Evolutionary conservation across 768 basidiomycete species (phyloP).

Genomic region (Suillus plorans): DNA sequence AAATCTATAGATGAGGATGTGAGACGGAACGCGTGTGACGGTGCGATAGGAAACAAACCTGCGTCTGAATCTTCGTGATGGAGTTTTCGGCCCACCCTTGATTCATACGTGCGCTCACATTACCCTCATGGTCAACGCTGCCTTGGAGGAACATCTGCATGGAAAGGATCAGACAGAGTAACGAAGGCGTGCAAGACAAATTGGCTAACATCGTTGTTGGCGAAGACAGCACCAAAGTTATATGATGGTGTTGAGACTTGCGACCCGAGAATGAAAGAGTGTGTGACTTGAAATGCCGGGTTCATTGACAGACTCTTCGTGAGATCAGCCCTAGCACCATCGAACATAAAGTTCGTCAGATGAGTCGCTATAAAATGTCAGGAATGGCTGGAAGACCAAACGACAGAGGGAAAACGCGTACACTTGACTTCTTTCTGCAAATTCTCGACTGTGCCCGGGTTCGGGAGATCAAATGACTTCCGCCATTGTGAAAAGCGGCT

Average conservation of each 20-base stretch:
- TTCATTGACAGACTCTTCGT: conserved; percentile 89
- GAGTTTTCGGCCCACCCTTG: conserved; percentile 79
- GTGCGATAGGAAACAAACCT: conserved; percentile 47
- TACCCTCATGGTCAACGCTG: conserved; percentile 90
- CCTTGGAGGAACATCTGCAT: conserved; percentile 90
- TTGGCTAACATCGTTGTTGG: conserved; percentile 66
- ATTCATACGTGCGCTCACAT: conserved; percentile 85
- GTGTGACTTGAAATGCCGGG: conserved; percentile 98
- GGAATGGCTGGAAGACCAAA: neutral
- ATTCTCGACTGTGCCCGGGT: conserved; percentile 93
- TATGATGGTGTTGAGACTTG: conserved; percentile 84
- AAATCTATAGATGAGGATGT: conserved; percentile 52
- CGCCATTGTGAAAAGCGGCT: conserved; percentile 81
- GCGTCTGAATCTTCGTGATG: conserved; percentile 84
- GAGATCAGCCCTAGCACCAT: conserved; percentile 95
- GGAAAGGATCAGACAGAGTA: conserved; percentile 18
- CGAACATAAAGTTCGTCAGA: conserved; percentile 92
- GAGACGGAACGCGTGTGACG: conserved; percentile 5
- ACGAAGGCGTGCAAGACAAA: conserved; percentile 16
- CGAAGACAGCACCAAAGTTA: conserved; percentile 93
- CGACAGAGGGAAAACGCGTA: conserved; percentile 35
- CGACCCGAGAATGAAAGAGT: conserved; percentile 90
- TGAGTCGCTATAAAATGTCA: conserved; percentile 65
- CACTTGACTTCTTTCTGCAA: conserved; percentile 92
- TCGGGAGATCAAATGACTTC: conserved; percentile 74